Evolutionary conservation across 2,329 filamentous ascomycete genomes (phyloP).

Genomic region (Akanthomyces muscarius): DNA sequence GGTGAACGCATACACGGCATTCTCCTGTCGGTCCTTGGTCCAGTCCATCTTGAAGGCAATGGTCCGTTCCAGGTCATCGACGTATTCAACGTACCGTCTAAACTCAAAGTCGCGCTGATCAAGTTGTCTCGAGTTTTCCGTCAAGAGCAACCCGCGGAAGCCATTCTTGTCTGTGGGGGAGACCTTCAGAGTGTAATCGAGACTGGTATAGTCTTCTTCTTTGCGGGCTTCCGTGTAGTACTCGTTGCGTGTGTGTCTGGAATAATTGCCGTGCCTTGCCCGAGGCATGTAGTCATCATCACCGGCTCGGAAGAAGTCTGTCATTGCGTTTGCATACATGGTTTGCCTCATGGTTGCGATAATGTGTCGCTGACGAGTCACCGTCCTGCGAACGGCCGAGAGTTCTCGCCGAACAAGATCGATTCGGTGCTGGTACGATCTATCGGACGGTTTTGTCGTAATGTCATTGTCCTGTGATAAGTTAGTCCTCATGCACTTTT

Average conservation of each 20-base stretch:
- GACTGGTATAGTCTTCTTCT: slow-evolving; percentile 19
- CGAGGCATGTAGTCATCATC: slow-evolving; percentile 17
- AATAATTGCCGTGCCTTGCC: neutral
- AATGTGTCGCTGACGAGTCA: slow-evolving; percentile 31
- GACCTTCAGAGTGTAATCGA: slow-evolving; percentile 31
- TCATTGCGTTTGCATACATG: slow-evolving; percentile 20
- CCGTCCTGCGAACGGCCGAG: slow-evolving; percentile 33
- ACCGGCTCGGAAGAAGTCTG: slow-evolving; percentile 19
- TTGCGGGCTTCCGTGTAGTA: slow-evolving; percentile 23
- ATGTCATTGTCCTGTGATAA: slow-evolving; percentile 36
- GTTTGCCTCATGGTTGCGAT: slow-evolving; percentile 27
- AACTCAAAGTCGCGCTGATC: slow-evolving; percentile 35
- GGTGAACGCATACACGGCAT: slow-evolving; percentile 47
- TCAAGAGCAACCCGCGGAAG: slow-evolving; percentile 35
- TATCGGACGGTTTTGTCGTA: slow-evolving; percentile 35
- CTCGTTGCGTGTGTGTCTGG: slow-evolving; percentile 7
- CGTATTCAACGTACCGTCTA: slow-evolving; percentile 28
- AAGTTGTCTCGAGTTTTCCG: slow-evolving; percentile 37
- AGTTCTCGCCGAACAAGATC: slow-evolving; percentile 40
- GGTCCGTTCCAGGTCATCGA: slow-evolving; percentile 29
- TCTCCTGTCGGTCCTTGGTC: slow-evolving; percentile 43
- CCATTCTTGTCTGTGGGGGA: slow-evolving; percentile 36
- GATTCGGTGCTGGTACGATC: slow-evolving; percentile 39
- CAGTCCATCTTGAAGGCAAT: slow-evolving; percentile 35
- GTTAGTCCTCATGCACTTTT: slow-evolving; percentile 19